Evolutionary conservation across 1,139 yeast species (phyloP).

Genomic region (Yamadazyma atmosphaerica): DNA sequence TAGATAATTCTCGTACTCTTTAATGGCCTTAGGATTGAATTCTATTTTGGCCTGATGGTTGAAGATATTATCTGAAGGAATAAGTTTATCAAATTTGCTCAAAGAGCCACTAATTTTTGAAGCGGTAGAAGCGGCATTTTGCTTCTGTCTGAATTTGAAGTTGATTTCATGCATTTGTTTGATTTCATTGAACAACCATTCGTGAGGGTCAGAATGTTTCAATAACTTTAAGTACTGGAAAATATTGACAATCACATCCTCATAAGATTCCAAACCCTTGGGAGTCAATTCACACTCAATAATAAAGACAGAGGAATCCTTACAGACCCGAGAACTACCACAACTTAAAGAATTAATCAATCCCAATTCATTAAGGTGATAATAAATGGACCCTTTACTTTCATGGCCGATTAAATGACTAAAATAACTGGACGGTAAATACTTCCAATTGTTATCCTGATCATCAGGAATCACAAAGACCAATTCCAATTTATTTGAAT

Average conservation of each 20-base stretch:
- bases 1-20: conserved; percentile 51
- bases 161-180: conserved; percentile 45
- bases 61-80: conserved; percentile 67
- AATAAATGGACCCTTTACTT: conserved; percentile 75
- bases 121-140: conserved; percentile 60
- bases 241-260: conserved; percentile 53
- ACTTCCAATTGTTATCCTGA: conserved; percentile 58
- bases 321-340: conserved; percentile 69
- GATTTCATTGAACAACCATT: conserved; percentile 54
- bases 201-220: conserved; percentile 45
- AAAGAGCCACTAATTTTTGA: conserved; percentile 48
- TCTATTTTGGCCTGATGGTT: conserved; percentile 58
- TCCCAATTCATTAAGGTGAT: conserved; percentile 62
- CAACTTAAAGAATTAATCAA: conserved; percentile 82
- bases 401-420: conserved; percentile 92
- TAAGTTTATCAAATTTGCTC: conserved; percentile 38
- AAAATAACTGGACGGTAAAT: conserved; percentile 67
- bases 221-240: conserved; percentile 76
- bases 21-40: conserved; percentile 57
- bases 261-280: conserved; percentile 65
- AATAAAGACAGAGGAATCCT: conserved; percentile 66
- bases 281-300: conserved; percentile 76
- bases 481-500: conserved; percentile 64
- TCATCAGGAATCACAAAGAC: conserved; percentile 78
- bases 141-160: conserved; percentile 70